These are phyloP conservation scores for Aphanomyces cochlioides DNA, from an alignment of 352 stramenopile genomes.

Conservation along the genomic window DNA sequence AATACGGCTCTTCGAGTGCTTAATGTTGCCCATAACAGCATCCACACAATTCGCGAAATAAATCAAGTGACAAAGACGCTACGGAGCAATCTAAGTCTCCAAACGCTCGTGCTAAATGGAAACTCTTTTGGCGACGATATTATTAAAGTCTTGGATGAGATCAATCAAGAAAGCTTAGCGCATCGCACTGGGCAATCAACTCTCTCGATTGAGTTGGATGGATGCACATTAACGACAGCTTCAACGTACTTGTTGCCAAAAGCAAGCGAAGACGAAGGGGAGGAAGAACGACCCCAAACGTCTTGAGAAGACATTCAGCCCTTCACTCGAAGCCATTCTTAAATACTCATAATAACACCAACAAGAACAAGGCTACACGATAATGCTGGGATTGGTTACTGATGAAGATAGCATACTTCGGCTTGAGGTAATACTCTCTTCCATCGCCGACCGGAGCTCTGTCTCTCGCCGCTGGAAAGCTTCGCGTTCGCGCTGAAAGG, in stretches of 20 bases:
- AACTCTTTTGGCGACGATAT: slow-evolving; percentile 6
- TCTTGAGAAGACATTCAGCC: not conserved
- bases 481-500: slow-evolving; percentile 19
- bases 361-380: too few species aligned
- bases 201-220: not conserved
- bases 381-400: too few species aligned
- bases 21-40: slow-evolving; percentile 23
- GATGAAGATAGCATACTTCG: not conserved
- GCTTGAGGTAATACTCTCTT: slow-evolving; percentile 19
- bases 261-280: not conserved
- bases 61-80: slow-evolving; percentile 8
- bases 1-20: slow-evolving; percentile 13
- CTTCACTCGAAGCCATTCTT: not conserved
- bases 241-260: slow-evolving; percentile 17
- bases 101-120: slow-evolving; percentile 15
- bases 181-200: not conserved
- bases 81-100: not conserved
- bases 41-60: not conserved
- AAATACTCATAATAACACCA: too few species aligned
- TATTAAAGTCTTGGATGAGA: not conserved
- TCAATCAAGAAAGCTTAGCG: not conserved
- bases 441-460: slow-evolving; percentile 22
- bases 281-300: not conserved
- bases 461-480: slow-evolving; percentile 23
- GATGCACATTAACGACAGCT: not conserved